Evolutionary conservation across 129 eudicot species (phyloP), one percentile per base, ranked within the genome.

Genomic region (Flaveria bidentis): DNA sequence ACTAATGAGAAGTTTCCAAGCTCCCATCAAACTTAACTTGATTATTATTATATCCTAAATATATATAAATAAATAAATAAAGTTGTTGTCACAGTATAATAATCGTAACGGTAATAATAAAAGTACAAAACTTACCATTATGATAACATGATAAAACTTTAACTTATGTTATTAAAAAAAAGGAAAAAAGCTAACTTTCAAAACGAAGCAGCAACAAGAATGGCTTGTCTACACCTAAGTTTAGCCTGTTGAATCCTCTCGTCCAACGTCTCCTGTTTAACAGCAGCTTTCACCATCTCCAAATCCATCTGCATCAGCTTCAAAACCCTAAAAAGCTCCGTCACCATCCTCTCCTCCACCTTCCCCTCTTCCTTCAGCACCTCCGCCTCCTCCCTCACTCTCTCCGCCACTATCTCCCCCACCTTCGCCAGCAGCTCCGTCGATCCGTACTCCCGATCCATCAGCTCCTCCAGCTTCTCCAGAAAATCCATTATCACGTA

Each of bases 281-380:
- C 97, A 20, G 98, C 88, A 79, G 91, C 97, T 72, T 85, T 88
- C 47, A 93, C 92, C 98, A 93, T 90, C 17, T 90, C 89, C 87
- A 93, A 79, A 77, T 93, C 98, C 98, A 93, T 93, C 62, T 93
- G 95, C 98, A 93, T 80, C 4, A 93, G 88, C 87, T 90, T 93
- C 92, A 93, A 85, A 55, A 93, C 96, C 70, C 98, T 85, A 12
- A 51, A 74, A 46, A 93, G 78, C 75, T 93, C 98, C 3, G 92
- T 90, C 65, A 90, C 98, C 96, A 93, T 83, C 61, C 98, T 82
- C 3, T 88, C 98, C 64, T 93, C 96, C 20, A 93, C 98, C 75
- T 90, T 90, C 10, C 98, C 98, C 56, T 93, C 98, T 11, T 93
- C 98, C 25, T 78, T 81, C 77, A 93, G 46, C 56, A 83, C 88